A percentile compares a stretch with the other conserved stretches of the same genome.
These are phyloP conservation scores for Aspergillus steynii DNA, from an alignment of 495 filamentous ascomycete genomes.

Conservation along the genomic window DNA sequence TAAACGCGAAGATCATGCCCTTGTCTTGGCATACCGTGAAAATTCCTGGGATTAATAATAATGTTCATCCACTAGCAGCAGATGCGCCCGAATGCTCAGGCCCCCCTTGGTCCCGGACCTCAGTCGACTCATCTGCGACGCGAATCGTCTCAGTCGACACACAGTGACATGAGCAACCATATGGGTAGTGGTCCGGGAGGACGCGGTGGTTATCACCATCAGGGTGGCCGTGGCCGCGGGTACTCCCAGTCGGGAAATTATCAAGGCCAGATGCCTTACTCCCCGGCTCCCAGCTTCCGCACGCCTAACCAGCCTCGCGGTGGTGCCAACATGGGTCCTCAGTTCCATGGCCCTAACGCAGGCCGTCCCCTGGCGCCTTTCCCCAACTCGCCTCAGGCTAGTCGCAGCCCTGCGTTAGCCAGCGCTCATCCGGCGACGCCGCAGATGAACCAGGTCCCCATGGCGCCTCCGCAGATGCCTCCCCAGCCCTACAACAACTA, in stretches of 20 bases:
- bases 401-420: conserved; percentile 71
- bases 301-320: conserved; percentile 63
- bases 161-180: conserved; percentile 71
- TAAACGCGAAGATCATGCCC: background rate
- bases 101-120: conserved; percentile 57
- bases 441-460: conserved; percentile 61
- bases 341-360: conserved; percentile 59
- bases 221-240: conserved; percentile 69
- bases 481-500: conserved; percentile 58
- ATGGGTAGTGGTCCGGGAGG: conserved; percentile 47
- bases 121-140: conserved; percentile 75
- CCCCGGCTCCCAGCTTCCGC: conserved; percentile 61
- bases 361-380: conserved; percentile 55
- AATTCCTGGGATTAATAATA: conserved; percentile 19
- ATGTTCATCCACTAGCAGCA: conserved; percentile 41
- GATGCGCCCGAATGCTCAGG: conserved; percentile 60
- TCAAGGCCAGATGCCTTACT: conserved; percentile 66
- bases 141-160: conserved; percentile 77
- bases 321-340: conserved; percentile 60
- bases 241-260: conserved; percentile 55
- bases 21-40: conserved; percentile 4
- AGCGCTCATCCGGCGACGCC: conserved; percentile 69
- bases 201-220: conserved; percentile 54
- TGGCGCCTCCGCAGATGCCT: conserved; percentile 56
- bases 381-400: conserved; percentile 65